Base-by-base conservation (phyloP, 345 rosid genomes). In the rapeseed (Brassica napus) region DNA sequence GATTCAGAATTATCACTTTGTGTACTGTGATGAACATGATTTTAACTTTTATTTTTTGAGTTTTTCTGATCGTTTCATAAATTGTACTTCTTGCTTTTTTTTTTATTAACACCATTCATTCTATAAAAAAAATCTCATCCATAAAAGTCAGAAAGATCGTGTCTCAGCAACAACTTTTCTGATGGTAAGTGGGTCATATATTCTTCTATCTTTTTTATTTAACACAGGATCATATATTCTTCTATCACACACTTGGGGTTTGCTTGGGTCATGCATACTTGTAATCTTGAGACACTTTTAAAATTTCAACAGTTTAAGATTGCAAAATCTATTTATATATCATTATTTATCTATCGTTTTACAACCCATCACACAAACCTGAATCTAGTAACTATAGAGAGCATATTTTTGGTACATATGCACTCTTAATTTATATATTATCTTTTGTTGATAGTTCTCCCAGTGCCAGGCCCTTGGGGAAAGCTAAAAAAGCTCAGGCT, bases 121-220 rank as follows among this genome's bases (percentile, higher is more conserved):
- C 42, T 15, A 12, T 11, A 3, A 32, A 5, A 2, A n/a, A 31
- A 42, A 11, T 11, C 23, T 73, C 32, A 44, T 44, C 61, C 18
- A 15, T 15, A 3, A 60, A 2, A 16, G 49, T 21, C n/a, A 31
- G 49, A 49, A 5, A 65, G n/a, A 52, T 66, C 28, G 55, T 34
- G 67, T 54, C 52, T 55, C 55, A 35, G 59, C 59, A 39, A 67
- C 68, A 18, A 18, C 66, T 37, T 37, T 52, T 26, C 67, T 39
- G 60, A 59, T 76, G 79, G 79, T 76, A 76, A 76, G 79, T 59
- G 11, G 47, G 8, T 37, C 39, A 18, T 65, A 37, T 65, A 52
- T 54, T 24, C 18, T 42, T 65, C 35, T 24, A 57, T 15, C 57
- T 9, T 39, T 39, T 37, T 37, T 39, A 6, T 7, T 31, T 31